Percentiles rank a stretch among this genome's conserved stretches.
These are phyloP conservation scores for Apiotrichum domesticum DNA, from an alignment of 1,284 basidiomycete genomes.

Conservation along the genomic window DNA sequence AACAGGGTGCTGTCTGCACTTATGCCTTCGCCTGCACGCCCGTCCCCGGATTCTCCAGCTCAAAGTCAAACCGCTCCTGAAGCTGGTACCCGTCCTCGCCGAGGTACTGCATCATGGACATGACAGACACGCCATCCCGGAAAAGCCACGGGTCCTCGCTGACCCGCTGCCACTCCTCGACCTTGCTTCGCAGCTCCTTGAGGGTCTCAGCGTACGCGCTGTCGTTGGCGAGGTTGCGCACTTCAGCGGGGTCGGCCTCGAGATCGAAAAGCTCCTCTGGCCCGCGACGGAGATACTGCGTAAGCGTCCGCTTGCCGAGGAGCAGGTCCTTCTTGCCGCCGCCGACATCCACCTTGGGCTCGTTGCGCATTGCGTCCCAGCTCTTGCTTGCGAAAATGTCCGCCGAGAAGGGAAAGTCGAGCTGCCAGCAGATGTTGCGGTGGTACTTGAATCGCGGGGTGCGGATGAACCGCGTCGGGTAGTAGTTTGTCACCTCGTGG, in stretches of 20 bases:
- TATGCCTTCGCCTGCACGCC: too few species aligned
- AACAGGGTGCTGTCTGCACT: too few species aligned
- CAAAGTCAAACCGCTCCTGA: conserved; percentile 9
- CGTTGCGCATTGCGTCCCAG: conserved; percentile 20
- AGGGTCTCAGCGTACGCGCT: conserved; percentile 6
- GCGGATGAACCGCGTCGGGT: conserved; percentile 20
- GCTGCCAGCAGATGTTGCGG: conserved; percentile 24
- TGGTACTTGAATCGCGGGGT: conserved; percentile 22
- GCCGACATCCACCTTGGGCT: background rate
- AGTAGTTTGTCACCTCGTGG: conserved; percentile 26
- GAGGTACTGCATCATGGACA: background rate
- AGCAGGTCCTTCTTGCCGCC: background rate
- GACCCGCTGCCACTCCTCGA: conserved; percentile 21
- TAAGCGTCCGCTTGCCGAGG: conserved; percentile 15
- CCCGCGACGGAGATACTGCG: conserved; percentile 16
- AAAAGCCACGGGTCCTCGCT: conserved; percentile 21
- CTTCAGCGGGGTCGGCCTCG: conserved; percentile 20
- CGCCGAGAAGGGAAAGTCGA: conserved; percentile 24
- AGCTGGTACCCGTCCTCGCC: conserved; percentile 3
- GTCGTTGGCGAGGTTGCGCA: conserved; percentile 19
- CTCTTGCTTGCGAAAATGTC: conserved; percentile 20
- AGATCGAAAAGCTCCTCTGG: conserved; percentile 24
- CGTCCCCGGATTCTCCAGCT: background rate
- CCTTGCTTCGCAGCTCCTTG: conserved; percentile 2
- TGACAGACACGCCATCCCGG: conserved; percentile 12